Evolutionary conservation across 2,329 filamentous ascomycete genomes (phyloP).

Genomic region (Gyromitra esculenta): DNA sequence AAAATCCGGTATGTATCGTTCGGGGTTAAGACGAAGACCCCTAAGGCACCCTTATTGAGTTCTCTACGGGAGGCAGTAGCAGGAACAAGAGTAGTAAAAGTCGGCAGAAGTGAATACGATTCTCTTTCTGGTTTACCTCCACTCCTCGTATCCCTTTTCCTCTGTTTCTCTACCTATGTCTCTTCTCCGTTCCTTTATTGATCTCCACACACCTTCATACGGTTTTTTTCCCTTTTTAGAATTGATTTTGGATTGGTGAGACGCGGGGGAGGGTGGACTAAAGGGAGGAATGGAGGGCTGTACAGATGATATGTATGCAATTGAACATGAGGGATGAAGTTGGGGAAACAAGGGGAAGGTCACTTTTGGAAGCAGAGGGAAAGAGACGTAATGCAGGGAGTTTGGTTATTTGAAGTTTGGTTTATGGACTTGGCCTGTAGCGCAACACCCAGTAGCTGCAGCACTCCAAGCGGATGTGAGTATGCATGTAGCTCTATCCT

Average conservation of each 20-base stretch:
- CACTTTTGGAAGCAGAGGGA: slow-evolving; percentile 22
- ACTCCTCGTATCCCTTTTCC: slow-evolving; percentile 12
- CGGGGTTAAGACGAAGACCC: slow-evolving; percentile 30
- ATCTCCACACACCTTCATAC: slow-evolving; percentile 4
- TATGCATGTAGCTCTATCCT: slow-evolving; percentile 33
- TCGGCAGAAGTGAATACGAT: slow-evolving; percentile 19
- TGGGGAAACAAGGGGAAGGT: slow-evolving; percentile 24
- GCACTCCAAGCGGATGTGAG: slow-evolving; percentile 23
- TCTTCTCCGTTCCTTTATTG: slow-evolving; percentile 25
- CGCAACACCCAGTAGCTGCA: slow-evolving; percentile 34
- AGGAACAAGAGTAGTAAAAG: slow-evolving; percentile 28
- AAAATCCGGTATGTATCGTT: slow-evolving; percentile 23
- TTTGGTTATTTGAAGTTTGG: slow-evolving; percentile 37
- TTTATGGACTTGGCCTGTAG: slow-evolving; percentile 32
- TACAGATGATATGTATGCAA: slow-evolving; percentile 29
- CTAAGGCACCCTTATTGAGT: slow-evolving; percentile 21
- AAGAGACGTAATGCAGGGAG: slow-evolving; percentile 39
- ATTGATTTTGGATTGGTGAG: slow-evolving; percentile 3
- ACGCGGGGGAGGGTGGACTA: slow-evolving; percentile 1
- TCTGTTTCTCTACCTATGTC: slow-evolving; percentile 6
- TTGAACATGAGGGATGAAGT: slow-evolving; percentile 19
- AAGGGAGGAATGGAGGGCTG: slow-evolving; percentile 10
- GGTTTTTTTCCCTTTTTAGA: slow-evolving; percentile 1
- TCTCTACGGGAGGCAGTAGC: slow-evolving; percentile 24
- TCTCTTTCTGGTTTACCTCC: slow-evolving; percentile 26